Evolutionary conservation across 805 yeast species (phyloP), one percentile per base, ranked within the genome.

Genomic region (Candida tammaniensis): DNA sequence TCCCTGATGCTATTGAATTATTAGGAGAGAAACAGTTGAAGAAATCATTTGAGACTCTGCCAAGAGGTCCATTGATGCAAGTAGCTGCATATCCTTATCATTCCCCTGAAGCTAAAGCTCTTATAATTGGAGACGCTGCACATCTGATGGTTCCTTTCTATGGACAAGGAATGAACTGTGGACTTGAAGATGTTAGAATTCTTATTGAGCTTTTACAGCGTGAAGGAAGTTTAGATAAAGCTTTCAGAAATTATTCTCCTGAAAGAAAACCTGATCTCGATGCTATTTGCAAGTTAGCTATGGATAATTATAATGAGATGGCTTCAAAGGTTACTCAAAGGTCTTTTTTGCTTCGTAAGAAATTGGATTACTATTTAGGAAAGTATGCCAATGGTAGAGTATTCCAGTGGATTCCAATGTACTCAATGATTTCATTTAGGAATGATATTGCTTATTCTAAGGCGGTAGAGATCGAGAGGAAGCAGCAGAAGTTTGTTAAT

Each of bases 111-210:
- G 84, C 79, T 30, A 73, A 74, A 38, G 80, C 80, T 11, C 62
- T 89, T 7, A 61, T 89, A 9, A 61, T 89, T 18, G 97, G 97
- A 5, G 97, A 89, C 56, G 95, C 97, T 1, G 95, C 97, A 0
- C 97, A 89, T 60, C 78, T 93, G 18, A 89, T 88, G 96, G 97
- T 89, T 5, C 97, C 97, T n/a, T 89, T 89, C 57, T 89, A 88
- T 53, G 97, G 97, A 7, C 97, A 89, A 57, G 97, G 97, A 4
- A 83, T 89, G 91, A 89, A 89, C 57, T 86, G 95, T 54, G 97
- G 97, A 1, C 83, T 89, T 55, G 97, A 89, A 58, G 97, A 91
- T 48, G 89, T 89, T 15, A 65, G 79, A 38, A 76, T 80, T 1
- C 61, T 89, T 33, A 62, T 83, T 61, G 69, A 74, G 27, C 52